Conservation (phyloP, 371 early-diverging fungal genomes). For the Rhizopus arrhizus region DNA sequence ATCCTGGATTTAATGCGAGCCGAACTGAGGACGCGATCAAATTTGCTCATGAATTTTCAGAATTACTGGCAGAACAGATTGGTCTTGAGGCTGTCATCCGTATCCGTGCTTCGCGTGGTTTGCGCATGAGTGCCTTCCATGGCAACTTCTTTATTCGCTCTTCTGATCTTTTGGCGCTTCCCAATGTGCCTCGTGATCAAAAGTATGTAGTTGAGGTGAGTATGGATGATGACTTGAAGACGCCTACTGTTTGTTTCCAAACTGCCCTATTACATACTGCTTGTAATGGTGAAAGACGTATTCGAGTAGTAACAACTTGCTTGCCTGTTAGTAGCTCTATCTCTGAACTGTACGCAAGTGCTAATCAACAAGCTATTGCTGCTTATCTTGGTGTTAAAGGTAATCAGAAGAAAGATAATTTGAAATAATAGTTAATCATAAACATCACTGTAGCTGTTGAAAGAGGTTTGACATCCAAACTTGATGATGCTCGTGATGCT, state of each 20-base stretch:
- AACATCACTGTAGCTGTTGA: slow-evolving; percentile 62
- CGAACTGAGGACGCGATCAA: slow-evolving; percentile 88
- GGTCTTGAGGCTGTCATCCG: slow-evolving; percentile 97
- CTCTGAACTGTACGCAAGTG: slow-evolving; percentile 79
- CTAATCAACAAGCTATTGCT: slow-evolving; percentile 85
- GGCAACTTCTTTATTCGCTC: slow-evolving; percentile 97
- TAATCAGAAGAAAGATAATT: slow-evolving; percentile 9
- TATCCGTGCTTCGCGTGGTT: slow-evolving; percentile 88
- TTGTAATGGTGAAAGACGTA: slow-evolving; percentile 84
- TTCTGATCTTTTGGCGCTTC: slow-evolving; percentile 91
- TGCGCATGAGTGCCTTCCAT: slow-evolving; percentile 87
- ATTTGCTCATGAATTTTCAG: slow-evolving; percentile 84
- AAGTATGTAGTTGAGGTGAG: slow-evolving; percentile 89
- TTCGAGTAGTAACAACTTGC: slow-evolving; percentile 92
- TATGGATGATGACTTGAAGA: slow-evolving; percentile 83
- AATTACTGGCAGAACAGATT: slow-evolving; percentile 80
- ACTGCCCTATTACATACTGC: slow-evolving; percentile 94
- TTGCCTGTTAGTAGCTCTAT: slow-evolving; percentile 85
- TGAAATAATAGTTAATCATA: neutral
- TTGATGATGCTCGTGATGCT: slow-evolving; percentile 96
- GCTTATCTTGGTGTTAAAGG: slow-evolving; percentile 80
- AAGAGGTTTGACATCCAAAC: slow-evolving; percentile 78
- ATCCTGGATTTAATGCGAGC: slow-evolving; percentile 91
- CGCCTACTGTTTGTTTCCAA: slow-evolving; percentile 91
- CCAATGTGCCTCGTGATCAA: slow-evolving; percentile 95